Base-by-base conservation (phyloP, 768 basidiomycete species). In the Amanita subjunquillea region DNA sequence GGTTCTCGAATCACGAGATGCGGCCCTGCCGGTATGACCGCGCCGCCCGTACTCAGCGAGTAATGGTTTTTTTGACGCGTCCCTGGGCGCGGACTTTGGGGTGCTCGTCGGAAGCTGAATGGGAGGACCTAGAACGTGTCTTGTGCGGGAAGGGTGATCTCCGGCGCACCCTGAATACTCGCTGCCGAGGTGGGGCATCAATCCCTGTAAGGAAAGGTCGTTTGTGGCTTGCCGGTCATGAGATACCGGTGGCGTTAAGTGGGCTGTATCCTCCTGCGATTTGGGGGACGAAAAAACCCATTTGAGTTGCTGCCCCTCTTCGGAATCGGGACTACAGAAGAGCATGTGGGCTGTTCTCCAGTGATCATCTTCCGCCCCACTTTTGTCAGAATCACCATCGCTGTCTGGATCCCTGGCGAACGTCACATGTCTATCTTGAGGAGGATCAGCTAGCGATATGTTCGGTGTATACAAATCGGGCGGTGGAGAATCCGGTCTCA, bases 301-400 rank as follows among this genome's bases (percentile, higher is more conserved):
- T 29, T 54, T 58, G 9, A 48, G 52, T 3, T 51, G 47, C 22
- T 51, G 43, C 29, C 32, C 40, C 10, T 32, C 48, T 20, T 48
- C 53, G 13, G 44, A 37, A 29, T 23, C 20, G 4, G 36, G 45
- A 52, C 30, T 43, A 0, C 75, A 79, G 54, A 85, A 87, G 3
- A 86, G 60, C 3, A 62, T 54, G 57, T 83, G 76, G 0, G 83
- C 82, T 6, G 78, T 82, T 48, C 72, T 68, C 13, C 73, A 79
- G 17, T 75, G 72, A n/a, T 74, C 78, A 44, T 77, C 76, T 41
- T 78, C 77, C 42, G 68, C 70, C 37, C 68, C 70, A 9, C 58
- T 59, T 32, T 50, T 54, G 49, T 70, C 65, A 2, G 67, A 63
- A 29, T 67, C 68, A 7, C 68, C 69, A 23, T 66, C 67, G 48